Percentiles rank a stretch among this genome's conserved stretches.
phyloP scores from a whole-genome alignment of 345 rosid species.

The Lumnitzera littorea region DNA sequence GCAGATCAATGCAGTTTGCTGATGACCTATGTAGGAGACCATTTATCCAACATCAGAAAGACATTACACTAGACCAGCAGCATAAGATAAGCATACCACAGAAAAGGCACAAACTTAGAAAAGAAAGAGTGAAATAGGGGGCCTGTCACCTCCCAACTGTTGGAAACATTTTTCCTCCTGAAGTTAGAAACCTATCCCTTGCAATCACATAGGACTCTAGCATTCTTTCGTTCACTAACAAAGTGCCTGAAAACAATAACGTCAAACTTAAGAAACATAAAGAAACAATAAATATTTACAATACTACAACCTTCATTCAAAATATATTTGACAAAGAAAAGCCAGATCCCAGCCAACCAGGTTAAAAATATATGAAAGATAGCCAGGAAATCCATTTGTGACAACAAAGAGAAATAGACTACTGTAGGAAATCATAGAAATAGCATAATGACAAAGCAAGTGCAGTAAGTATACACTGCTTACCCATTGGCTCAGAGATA shows the following conservation, averaged over 20 bases:
- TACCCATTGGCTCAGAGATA: constrained; percentile 99
- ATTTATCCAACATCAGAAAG: no score
- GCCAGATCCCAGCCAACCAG: neutral
- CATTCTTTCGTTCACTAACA: constrained; percentile 96
- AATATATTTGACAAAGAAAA: constrained; percentile 4
- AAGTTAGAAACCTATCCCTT: constrained; percentile 84
- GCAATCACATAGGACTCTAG: constrained; percentile 95
- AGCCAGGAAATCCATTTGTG: neutral
- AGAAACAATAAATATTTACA: neutral
- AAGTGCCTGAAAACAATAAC: constrained; percentile 50
- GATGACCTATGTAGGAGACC: no score
- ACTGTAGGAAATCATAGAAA: neutral
- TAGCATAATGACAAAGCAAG: neutral
- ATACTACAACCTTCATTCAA: neutral
- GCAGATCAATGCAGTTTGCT: no score
- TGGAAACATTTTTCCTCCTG: constrained; percentile 94
- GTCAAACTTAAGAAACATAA: neutral
- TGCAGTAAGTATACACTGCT: constrained; percentile 2
- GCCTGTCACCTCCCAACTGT: constrained; percentile 72
- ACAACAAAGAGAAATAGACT: neutral
- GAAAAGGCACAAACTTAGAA: constrained; percentile 3
- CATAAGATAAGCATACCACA: neutral
- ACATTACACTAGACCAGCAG: no score
- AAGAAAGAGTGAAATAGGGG: neutral
- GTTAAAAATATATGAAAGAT: neutral